Percentiles rank a stretch among this genome's conserved stretches.
phyloP scores from a whole-genome alignment of 192 early-diverging fungal species.

The Funneliformis mosseae region DNA sequence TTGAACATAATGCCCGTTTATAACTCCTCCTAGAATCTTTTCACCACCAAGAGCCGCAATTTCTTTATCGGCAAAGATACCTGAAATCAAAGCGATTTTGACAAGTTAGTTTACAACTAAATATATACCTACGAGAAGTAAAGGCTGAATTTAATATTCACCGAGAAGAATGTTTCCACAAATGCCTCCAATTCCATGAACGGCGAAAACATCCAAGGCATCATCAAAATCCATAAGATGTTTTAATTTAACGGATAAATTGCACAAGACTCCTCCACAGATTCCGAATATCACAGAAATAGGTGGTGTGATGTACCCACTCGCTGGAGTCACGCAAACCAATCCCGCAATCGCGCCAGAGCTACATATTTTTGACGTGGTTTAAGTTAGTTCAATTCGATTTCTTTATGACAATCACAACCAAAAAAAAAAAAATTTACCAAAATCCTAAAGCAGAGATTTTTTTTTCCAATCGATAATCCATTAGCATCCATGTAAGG shows the following conservation, averaged over 20 bases:
- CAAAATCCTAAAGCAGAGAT: conserved; percentile 91
- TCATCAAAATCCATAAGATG: conserved; percentile 86
- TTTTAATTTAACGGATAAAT: conserved; percentile 83
- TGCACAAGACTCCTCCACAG: conserved; percentile 72
- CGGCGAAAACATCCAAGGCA: conserved; percentile 89
- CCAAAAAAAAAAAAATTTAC: background rate
- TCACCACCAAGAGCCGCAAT: conserved; percentile 73
- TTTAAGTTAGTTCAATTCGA: no score
- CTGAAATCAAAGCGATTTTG: conserved; percentile 52
- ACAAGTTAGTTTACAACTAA: no score
- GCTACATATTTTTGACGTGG: conserved; percentile 35
- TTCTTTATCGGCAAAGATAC: conserved; percentile 81
- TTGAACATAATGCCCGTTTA: conserved; percentile 69
- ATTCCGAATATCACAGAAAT: conserved; percentile 80
- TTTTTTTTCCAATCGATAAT: conserved; percentile 78
- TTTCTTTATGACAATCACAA: no score
- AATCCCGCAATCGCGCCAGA: conserved; percentile 93
- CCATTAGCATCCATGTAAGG: conserved; percentile 80
- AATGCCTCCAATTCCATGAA: conserved; percentile 85
- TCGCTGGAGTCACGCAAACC: conserved; percentile 91
- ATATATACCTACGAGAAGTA: no score
- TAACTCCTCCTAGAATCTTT: conserved; percentile 37
- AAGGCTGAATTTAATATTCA: background rate
- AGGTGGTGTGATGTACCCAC: conserved; percentile 85
- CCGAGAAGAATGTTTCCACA: conserved; percentile 70